Evolutionary conservation across 768 basidiomycete genomes (phyloP).

Genomic region (Tricholoma matsutake): DNA sequence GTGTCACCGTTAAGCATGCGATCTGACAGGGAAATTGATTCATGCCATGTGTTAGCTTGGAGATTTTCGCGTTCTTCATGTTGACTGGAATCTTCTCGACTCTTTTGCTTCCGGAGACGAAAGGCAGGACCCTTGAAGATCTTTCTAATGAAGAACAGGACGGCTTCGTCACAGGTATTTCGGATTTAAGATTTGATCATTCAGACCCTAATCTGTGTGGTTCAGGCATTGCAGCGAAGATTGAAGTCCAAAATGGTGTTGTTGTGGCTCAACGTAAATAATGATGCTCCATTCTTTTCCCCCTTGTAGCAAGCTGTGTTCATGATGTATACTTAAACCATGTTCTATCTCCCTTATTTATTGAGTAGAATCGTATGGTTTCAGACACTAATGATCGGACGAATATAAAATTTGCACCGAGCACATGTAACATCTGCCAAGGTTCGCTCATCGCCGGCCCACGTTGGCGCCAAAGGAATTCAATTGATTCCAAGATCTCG

Average conservation of each 20-base stretch:
- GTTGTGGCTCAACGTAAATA: background rate
- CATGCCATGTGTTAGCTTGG: slow-evolving; percentile 40
- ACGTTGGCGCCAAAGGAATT: no score
- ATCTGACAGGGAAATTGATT: background rate
- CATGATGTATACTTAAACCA: background rate
- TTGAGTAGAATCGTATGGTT: background rate
- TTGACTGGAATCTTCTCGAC: slow-evolving; percentile 82
- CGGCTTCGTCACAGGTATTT: slow-evolving; percentile 45
- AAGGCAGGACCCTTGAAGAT: slow-evolving; percentile 59
- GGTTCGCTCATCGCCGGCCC: background rate
- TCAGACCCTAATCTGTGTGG: no score
- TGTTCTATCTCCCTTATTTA: background rate
- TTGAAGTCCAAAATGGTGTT: background rate
- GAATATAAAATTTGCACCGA: background rate
- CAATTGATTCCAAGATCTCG: no score
- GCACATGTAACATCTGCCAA: background rate
- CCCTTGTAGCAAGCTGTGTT: background rate
- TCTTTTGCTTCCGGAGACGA: slow-evolving; percentile 78
- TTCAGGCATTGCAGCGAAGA: slow-evolving; percentile 1
- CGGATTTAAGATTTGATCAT: background rate
- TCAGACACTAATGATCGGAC: background rate
- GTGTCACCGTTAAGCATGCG: slow-evolving; percentile 22
- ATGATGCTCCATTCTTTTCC: background rate
- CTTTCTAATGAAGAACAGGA: slow-evolving; percentile 72
- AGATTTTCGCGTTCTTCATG: slow-evolving; percentile 87